Percentiles rank a stretch among this genome's conserved stretches.
Evolutionary conservation across 2,329 filamentous ascomycete species (phyloP).

Genomic region (Lecanicillium sp.): DNA sequence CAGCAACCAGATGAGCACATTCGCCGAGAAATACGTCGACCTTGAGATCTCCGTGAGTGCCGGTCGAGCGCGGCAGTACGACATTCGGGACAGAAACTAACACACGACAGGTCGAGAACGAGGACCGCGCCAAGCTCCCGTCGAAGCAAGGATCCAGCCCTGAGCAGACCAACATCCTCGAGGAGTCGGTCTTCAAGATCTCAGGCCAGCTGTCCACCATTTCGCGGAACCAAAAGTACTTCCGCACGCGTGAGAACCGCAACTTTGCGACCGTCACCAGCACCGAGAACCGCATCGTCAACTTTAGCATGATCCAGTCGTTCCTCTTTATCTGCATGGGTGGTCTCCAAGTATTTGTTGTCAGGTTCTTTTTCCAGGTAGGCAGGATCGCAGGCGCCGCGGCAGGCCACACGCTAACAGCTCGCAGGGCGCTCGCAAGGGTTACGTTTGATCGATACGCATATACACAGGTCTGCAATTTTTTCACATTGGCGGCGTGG

Average conservation of each 20-base stretch:
- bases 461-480: constrained; percentile 20
- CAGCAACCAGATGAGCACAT: constrained; percentile 96
- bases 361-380: constrained; percentile 97
- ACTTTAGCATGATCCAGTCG: constrained; percentile 92
- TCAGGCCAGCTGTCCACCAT: constrained; percentile 91
- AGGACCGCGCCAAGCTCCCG: constrained; percentile 72
- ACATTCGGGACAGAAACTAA: constrained; percentile 9
- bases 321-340: constrained; percentile 93
- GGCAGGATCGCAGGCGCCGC: constrained; percentile 11
- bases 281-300: constrained; percentile 93
- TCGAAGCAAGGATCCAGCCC: constrained; percentile 82
- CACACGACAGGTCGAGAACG: constrained; percentile 80
- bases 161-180: constrained; percentile 81
- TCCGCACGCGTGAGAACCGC: constrained; percentile 95
- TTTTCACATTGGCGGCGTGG: constrained; percentile 25
- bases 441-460: constrained; percentile 51
- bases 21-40: constrained; percentile 94
- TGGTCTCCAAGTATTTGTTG: constrained; percentile 91
- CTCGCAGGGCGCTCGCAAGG: constrained; percentile 57
- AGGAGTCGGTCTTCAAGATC: constrained; percentile 93
- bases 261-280: constrained; percentile 98
- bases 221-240: constrained; percentile 97
- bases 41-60: constrained; percentile 85
- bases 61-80: neutral
- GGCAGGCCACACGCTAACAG: constrained; percentile 12